Evolutionary conservation across 805 yeast genomes (phyloP), one percentile per base, ranked within the genome.

Genomic region (Starmerella potacharoeniae): DNA sequence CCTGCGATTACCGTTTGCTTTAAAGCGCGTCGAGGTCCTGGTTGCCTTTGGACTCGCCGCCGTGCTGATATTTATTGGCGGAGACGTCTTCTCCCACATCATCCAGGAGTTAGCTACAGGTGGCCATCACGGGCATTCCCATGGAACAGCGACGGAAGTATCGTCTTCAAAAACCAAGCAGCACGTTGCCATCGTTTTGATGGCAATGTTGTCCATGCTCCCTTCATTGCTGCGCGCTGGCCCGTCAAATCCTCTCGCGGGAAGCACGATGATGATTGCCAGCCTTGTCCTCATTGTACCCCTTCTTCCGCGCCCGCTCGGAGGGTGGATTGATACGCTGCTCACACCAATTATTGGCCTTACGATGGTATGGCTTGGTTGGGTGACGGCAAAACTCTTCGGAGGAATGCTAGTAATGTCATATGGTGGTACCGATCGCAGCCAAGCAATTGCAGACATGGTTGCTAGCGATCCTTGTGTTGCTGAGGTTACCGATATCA

Each of bases 21-120:
- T 91, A 30, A 95, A 95, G n/a, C 75, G 98, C 56, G 75, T 86
- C 14, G 96, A 91, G 65, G 95, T 91, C 0, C 71, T 91, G 16
- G 81, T 85, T 46, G 95, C 95, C 2, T 90, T 90, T 72, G 95
- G 95, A 0, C 73, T 89, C 44, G 81, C 93, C 14, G 83, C 91
- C 1, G 83, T 95, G 1, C 76, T 91, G 58, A 74, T 90, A 29
- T 91, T 90, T 78, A 95, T 91, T 57, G 97, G 97, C 0, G 78
- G 88, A 51, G 97, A 91, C 68, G 73, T 93, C 52, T 71, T 86
- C 46, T 86, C 95, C 48, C 98, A 91, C 68, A 75, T 86, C n/a
- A 62, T 86, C 16, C 97, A 91, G 68, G 95, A 87, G 59, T 62
- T 80, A 31, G 78, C 83, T 3, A 37, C 54, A 37, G 55, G 55